Percentiles rank a stretch among this genome's conserved stretches.
These are phyloP conservation scores for Cadophora luteo-olivacea DNA, from an alignment of 2,329 filamentous ascomycete species.

Conservation along the genomic window DNA sequence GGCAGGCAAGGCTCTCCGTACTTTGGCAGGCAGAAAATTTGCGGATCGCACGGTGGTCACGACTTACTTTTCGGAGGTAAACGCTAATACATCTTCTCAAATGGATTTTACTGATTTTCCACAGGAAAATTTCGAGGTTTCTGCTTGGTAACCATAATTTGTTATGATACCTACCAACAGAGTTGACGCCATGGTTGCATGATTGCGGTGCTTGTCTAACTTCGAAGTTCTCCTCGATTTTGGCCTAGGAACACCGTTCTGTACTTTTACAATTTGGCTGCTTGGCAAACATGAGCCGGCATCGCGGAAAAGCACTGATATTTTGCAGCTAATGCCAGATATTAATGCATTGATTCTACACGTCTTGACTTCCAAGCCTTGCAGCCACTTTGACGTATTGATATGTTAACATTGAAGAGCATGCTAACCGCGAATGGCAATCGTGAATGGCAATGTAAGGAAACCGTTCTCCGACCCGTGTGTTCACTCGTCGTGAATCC, in stretches of 20 bases:
- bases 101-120: conserved; percentile 44
- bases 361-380: neutral
- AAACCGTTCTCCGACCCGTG: neutral
- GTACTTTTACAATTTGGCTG: conserved; percentile 30
- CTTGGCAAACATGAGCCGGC: conserved; percentile 12
- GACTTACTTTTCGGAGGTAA: conserved; percentile 93
- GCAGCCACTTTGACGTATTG: neutral
- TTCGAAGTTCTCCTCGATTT: conserved; percentile 12
- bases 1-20: conserved; percentile 82
- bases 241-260: conserved; percentile 15
- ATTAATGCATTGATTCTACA: conserved; percentile 11
- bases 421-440: too few relatives aligned
- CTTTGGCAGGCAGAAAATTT: conserved; percentile 95
- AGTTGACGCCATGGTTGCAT: conserved; percentile 3
- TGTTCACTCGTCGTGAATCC: neutral
- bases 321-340: conserved; percentile 4
- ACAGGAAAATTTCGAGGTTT: conserved; percentile 85
- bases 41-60: conserved; percentile 95
- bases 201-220: neutral
- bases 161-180: conserved; percentile 8
- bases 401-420: neutral
- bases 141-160: conserved; percentile 42
- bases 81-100: conserved; percentile 31
- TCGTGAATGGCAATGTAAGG: neutral
- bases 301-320: conserved; percentile 17